Conservation (phyloP, 208 protist genomes). For the Acanthamoeba royreba region DNA sequence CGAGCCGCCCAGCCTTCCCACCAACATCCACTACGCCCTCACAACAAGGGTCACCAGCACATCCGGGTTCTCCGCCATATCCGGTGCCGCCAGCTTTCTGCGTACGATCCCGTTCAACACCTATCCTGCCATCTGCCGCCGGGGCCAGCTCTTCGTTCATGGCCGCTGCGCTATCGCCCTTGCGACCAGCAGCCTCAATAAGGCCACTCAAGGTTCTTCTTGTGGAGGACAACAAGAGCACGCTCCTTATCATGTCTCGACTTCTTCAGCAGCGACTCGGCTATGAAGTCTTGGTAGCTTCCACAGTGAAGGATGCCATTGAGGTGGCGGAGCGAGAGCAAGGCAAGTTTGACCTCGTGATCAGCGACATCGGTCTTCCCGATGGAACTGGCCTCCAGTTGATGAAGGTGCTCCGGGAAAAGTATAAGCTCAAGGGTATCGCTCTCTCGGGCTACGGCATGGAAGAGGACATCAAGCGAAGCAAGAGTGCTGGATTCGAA, state of each 20-base stretch:
- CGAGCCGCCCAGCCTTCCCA: neutral
- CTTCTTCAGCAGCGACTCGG: neutral
- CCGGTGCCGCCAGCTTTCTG: neutral
- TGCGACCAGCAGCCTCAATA: no score
- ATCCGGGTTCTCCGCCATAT: neutral
- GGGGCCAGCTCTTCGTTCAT: no score
- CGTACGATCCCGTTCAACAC: no score
- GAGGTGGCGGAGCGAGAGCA: neutral
- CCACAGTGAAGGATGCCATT: neutral
- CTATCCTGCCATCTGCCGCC: no score
- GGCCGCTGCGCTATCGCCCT: no score
- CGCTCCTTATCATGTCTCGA: conserved; percentile 14
- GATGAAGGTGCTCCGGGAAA: neutral
- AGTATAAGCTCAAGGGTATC: conserved; percentile 22
- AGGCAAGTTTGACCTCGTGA: conserved; percentile 3
- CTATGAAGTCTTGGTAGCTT: neutral
- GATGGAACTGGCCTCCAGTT: conserved; percentile 1
- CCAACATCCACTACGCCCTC: neutral
- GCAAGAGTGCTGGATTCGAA: neutral
- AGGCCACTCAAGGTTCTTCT: neutral
- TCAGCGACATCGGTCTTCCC: conserved; percentile 39
- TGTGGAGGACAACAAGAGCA: conserved; percentile 47
- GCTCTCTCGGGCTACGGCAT: conserved; percentile 46
- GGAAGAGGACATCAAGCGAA: conserved; percentile 45
- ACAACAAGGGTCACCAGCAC: neutral